Evolutionary conservation across 352 stramenopile species (phyloP).

Genomic region (Phytophthora citricola): DNA sequence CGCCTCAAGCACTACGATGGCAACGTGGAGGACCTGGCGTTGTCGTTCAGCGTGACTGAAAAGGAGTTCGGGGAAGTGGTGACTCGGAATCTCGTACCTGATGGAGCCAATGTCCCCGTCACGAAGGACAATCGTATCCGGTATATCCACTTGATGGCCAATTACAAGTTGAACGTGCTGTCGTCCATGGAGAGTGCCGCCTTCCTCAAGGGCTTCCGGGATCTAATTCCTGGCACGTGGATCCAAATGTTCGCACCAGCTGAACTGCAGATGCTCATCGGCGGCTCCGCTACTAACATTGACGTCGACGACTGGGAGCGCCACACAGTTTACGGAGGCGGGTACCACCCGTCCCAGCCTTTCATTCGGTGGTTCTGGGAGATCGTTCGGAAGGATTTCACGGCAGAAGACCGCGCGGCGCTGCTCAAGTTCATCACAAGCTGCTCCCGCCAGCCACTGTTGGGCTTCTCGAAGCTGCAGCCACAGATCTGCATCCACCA

Average conservation of each 20-base stretch:
- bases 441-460: conserved; percentile 90
- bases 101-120: conserved; percentile 88
- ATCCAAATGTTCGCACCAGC: conserved; percentile 87
- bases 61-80: conserved; percentile 76
- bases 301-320: conserved; percentile 95
- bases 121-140: conserved; percentile 95
- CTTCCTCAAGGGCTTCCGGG: conserved; percentile 76
- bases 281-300: conserved; percentile 92
- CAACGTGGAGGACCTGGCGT: conserved; percentile 90
- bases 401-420: conserved; percentile 82
- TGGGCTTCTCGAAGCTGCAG: conserved; percentile 94
- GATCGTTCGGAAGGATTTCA: conserved; percentile 78
- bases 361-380: conserved; percentile 86
- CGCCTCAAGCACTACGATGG: conserved; percentile 95
- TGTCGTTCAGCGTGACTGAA: conserved; percentile 94
- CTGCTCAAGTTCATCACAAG: conserved; percentile 98
- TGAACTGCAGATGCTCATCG: conserved; percentile 95
- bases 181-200: conserved; percentile 61
- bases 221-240: conserved; percentile 79
- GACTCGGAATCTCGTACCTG: conserved; percentile 80
- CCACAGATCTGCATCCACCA: conserved; percentile 96
- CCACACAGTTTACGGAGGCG: conserved; percentile 94
- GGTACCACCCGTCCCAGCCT: conserved; percentile 91
- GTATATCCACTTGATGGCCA: conserved; percentile 97
- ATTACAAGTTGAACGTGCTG: conserved; percentile 96